Percentiles rank a stretch among this genome's conserved stretches.
These are phyloP conservation scores for Luvunga scandens DNA, from an alignment of 345 rosid species.

Conservation along the genomic window DNA sequence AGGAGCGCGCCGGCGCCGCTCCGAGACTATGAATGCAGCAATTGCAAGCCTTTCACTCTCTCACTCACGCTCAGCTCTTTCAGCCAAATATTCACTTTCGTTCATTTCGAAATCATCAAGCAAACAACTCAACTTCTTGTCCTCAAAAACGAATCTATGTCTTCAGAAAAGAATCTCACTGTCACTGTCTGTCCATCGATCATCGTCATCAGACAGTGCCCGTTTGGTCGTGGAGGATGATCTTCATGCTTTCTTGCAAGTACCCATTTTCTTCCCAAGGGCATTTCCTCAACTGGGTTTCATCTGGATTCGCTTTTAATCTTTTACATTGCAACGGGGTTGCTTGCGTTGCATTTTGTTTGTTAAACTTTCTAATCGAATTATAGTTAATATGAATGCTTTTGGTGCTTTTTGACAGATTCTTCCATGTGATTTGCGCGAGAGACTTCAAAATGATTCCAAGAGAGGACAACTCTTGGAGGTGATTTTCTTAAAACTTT, in stretches of 20 bases:
- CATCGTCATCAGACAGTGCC: slow-evolving; percentile 13
- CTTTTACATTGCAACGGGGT: background rate
- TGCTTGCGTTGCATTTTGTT: background rate
- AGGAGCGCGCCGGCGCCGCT: background rate
- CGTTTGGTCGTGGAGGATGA: slow-evolving; percentile 42
- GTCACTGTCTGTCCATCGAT: background rate
- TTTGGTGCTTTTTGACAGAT: slow-evolving; percentile 31
- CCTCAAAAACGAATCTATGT: background rate
- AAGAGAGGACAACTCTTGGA: slow-evolving; percentile 52
- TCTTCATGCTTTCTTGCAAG: slow-evolving; percentile 46
- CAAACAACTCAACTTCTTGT: background rate
- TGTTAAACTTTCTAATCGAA: background rate
- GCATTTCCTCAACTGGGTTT: background rate
- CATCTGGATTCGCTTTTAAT: background rate
- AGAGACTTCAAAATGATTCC: slow-evolving; percentile 44
- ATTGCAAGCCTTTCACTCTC: background rate
- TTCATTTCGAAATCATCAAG: background rate
- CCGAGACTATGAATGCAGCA: background rate
- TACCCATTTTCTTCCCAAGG: slow-evolving; percentile 17
- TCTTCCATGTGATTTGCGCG: slow-evolving; percentile 53
- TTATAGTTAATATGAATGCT: background rate
- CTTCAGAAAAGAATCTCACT: background rate
- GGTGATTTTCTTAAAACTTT: slow-evolving; percentile 26
- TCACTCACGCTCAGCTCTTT: background rate
- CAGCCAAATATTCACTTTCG: background rate